A percentile compares a stretch with the other conserved stretches of the same genome.
Evolutionary conservation across 169 alveolate genomes (phyloP).

Genomic region (Plasmodium inui): DNA sequence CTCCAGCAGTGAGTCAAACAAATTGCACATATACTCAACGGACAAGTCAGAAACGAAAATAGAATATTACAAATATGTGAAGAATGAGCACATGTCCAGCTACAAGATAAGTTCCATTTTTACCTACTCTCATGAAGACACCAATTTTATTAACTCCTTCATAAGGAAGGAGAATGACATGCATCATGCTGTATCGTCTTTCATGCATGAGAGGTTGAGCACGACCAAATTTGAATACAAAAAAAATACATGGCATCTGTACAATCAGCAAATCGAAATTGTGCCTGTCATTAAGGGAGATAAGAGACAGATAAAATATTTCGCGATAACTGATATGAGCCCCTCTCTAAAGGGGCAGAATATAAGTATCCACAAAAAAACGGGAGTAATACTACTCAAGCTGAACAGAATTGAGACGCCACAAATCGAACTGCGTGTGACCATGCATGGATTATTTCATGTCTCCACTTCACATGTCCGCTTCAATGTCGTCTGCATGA

Average conservation of each 20-base stretch:
- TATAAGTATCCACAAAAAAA: constrained; percentile 15
- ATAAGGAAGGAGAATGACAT: not conserved
- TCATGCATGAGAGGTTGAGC: constrained; percentile 51
- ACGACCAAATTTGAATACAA: constrained; percentile 10
- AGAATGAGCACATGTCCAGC: constrained; percentile 24
- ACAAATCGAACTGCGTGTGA: constrained; percentile 14
- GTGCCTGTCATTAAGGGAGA: constrained; percentile 59
- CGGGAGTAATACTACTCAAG: constrained; percentile 49
- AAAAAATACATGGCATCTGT: not conserved
- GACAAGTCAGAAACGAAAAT: constrained; percentile 13
- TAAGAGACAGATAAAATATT: constrained; percentile 48
- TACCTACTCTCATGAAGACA: constrained; percentile 34
- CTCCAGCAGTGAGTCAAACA: constrained; percentile 28
- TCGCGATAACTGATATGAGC: not conserved
- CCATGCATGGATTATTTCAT: constrained; percentile 75
- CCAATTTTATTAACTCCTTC: constrained; percentile 38
- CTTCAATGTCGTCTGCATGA: constrained; percentile 68
- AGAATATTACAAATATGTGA: constrained; percentile 17
- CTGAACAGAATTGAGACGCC: constrained; percentile 10
- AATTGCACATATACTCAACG: constrained; percentile 26
- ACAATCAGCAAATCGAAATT: constrained; percentile 7
- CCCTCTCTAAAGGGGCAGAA: constrained; percentile 42
- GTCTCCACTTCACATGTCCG: constrained; percentile 11
- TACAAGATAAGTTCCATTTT: constrained; percentile 84
- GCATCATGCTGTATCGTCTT: not conserved